phyloP scores from a whole-genome alignment of 257 asterid genomes.

The Parsonsia alboflavescens region DNA sequence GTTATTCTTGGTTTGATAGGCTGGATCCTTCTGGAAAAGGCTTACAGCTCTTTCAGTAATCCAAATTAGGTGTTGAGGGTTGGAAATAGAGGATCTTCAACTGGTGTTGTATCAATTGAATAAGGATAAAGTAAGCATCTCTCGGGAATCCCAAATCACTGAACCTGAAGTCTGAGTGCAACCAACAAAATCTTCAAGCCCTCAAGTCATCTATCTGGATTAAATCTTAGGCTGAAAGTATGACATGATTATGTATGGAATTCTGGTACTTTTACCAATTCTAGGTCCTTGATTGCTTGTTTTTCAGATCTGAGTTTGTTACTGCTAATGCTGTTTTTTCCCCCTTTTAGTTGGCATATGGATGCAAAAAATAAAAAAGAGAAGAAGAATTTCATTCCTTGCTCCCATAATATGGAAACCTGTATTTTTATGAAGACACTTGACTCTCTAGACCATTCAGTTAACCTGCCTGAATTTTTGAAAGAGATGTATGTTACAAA shows the following conservation, averaged over 20 bases:
- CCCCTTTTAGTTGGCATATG: background rate
- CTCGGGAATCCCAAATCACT: no score
- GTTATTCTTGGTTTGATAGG: background rate
- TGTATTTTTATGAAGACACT: background rate
- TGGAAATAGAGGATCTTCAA: background rate
- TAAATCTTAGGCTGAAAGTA: background rate
- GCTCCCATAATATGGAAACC: background rate
- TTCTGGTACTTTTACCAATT: background rate
- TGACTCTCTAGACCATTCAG: background rate
- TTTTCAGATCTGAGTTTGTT: background rate
- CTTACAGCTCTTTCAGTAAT: background rate
- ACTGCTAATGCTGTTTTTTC: background rate
- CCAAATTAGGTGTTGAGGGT: background rate
- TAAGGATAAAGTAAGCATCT: slow-evolving; percentile 1
- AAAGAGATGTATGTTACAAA: background rate
- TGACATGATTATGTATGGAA: background rate
- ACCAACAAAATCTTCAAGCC: background rate
- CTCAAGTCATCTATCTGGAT: background rate
- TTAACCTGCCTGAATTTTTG: background rate
- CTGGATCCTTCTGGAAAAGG: background rate
- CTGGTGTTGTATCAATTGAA: background rate
- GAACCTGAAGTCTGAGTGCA: background rate
- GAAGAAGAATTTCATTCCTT: background rate
- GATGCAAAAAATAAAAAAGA: background rate
- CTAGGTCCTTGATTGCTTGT: background rate